phyloP scores from a whole-genome alignment of 495 filamentous ascomycete genomes.

The Saxispiralis lemnorum region DNA sequence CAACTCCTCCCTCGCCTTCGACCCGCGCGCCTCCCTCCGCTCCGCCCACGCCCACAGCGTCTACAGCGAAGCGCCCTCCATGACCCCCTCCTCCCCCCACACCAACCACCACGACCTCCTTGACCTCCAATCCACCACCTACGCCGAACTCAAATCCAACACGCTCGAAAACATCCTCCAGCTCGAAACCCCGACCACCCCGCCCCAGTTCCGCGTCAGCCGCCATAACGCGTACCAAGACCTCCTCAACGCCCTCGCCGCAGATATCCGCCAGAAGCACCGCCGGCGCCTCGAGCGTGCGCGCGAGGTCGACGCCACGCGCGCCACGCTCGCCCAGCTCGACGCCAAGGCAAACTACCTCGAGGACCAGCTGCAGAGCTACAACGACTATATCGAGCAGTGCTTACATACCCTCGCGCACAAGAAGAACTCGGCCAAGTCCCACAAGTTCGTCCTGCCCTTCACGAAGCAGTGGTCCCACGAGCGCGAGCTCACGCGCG shows the following conservation, averaged over 20 bases:
- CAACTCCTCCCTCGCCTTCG: slow-evolving; percentile 3
- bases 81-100: slow-evolving; percentile 14
- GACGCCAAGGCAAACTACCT: slow-evolving; percentile 85
- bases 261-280: slow-evolving; percentile 94
- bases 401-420: slow-evolving; percentile 96
- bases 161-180: slow-evolving; percentile 86
- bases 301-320: slow-evolving; percentile 75
- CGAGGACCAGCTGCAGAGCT: slow-evolving; percentile 85
- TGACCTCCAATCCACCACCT: slow-evolving; percentile 78
- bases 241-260: slow-evolving; percentile 83
- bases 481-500: slow-evolving; percentile 79
- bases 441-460: slow-evolving; percentile 75
- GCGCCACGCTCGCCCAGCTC: slow-evolving; percentile 63
- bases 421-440: slow-evolving; percentile 67
- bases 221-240: slow-evolving; percentile 93
- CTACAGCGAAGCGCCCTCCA: slow-evolving; percentile 56
- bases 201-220: slow-evolving; percentile 53
- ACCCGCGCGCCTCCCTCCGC: slow-evolving; percentile 23
- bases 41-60: slow-evolving; percentile 34
- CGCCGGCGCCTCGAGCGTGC: slow-evolving; percentile 76
- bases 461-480: slow-evolving; percentile 99
- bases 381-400: slow-evolving; percentile 98
- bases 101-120: slow-evolving; percentile 45
- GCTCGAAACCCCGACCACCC: slow-evolving; percentile 41
- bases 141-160: slow-evolving; percentile 78